Evolutionary conservation across 495 filamentous ascomycete genomes (phyloP).

Genomic region (Collariella sp.): DNA sequence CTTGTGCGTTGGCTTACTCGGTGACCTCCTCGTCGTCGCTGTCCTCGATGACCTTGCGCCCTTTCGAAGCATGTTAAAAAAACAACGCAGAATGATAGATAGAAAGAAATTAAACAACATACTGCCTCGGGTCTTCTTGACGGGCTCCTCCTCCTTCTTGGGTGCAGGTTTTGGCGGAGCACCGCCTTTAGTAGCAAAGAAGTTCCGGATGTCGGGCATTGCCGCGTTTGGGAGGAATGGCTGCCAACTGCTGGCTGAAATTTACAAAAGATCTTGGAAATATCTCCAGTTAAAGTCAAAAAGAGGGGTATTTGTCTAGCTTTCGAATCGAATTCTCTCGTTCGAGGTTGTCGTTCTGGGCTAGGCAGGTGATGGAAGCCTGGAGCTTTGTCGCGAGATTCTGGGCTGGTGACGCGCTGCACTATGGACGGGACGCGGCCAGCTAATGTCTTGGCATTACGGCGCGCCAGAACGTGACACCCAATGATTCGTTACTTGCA

Average conservation of each 20-base stretch:
- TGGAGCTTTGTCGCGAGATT: background rate
- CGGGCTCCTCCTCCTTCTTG: slow-evolving; percentile 38
- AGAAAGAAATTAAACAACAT: background rate
- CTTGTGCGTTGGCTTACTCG: slow-evolving; percentile 25
- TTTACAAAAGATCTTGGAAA: background rate
- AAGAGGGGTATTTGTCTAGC: background rate
- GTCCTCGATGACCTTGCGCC: slow-evolving; percentile 65
- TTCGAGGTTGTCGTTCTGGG: background rate
- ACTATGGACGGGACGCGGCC: background rate
- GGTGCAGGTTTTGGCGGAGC: slow-evolving; percentile 38
- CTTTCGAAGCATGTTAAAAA: slow-evolving; percentile 38
- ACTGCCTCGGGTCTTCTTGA: slow-evolving; percentile 37
- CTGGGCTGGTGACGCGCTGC: background rate
- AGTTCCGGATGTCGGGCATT: slow-evolving; percentile 78
- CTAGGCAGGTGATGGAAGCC: background rate
- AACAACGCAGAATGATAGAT: background rate
- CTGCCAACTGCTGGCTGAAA: background rate
- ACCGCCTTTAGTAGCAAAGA: slow-evolving; percentile 60
- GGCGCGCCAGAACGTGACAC: slow-evolving; percentile 1
- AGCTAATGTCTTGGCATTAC: background rate
- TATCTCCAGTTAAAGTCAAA: background rate
- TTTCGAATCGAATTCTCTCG: background rate
- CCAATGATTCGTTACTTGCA: background rate
- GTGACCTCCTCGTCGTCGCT: slow-evolving; percentile 60
- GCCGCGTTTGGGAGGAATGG: background rate